Conservation (phyloP, 2,329 filamentous ascomycete genomes). For the Sporothrix mexicana region DNA sequence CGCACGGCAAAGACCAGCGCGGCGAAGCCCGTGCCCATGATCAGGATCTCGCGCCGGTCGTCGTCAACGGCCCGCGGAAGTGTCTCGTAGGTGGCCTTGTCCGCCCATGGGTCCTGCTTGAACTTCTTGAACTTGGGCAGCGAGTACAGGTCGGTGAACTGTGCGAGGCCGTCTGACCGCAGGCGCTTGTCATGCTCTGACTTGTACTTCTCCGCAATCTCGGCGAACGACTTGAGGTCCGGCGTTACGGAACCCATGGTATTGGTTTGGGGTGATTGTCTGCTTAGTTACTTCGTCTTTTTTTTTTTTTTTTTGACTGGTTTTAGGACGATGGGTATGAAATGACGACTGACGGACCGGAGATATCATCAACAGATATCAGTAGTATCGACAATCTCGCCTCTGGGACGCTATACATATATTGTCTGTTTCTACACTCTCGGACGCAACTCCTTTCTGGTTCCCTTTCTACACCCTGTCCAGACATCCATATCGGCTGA, state of each 20-base stretch:
- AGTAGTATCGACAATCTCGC: no score
- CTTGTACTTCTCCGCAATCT: not conserved
- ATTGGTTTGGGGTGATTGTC: not conserved
- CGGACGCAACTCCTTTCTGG: no score
- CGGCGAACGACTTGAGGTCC: not conserved
- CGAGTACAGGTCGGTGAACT: slow-evolving; percentile 11
- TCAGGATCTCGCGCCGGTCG: slow-evolving; percentile 9
- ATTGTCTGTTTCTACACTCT: no score
- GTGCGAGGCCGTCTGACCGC: not conserved
- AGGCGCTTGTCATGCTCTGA: not conserved
- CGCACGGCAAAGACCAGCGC: slow-evolving; percentile 46
- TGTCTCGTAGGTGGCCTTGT: slow-evolving; percentile 1
- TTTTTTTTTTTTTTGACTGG: no score
- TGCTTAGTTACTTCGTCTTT: no score
- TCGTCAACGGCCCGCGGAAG: slow-evolving; percentile 4
- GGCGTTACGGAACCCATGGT: no score
- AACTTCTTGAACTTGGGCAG: not conserved
- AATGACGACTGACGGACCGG: no score
- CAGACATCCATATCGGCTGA: not conserved
- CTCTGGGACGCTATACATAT: no score
- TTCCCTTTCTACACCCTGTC: no score
- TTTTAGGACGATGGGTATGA: no score
- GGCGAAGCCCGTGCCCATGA: slow-evolving; percentile 46
- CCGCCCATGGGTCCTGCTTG: not conserved
- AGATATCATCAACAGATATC: no score